Base-by-base conservation (phyloP, 1,139 yeast genomes). In the Candida sp. region DNA sequence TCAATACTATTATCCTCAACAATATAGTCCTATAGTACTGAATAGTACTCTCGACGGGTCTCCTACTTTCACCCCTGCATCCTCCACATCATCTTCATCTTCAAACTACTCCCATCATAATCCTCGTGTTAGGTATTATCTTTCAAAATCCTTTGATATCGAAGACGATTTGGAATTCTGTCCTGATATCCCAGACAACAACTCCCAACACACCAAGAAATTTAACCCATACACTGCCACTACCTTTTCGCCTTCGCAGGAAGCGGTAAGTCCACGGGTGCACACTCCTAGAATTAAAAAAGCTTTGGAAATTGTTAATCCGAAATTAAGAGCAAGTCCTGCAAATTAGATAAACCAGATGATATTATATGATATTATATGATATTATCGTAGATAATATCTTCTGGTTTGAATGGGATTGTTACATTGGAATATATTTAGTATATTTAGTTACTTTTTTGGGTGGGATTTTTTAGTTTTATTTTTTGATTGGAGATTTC, bases 281-380 rank as follows among this genome's bases (percentile, higher is more conserved):
- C 68, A 66, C 43, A 79, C 87, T 4, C 85, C 85, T 27, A 68
- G 87, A 51, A 73, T 75, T 34, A 79, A 77, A 58, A 81, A 81
- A 53, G 81, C 84, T 5, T 64, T 87, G 57, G 93, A 86, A 58
- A 87, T 87, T 52, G 83, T 87, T 48, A 84, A 87, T 60, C 95
- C 95, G 6, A 89, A 89, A 40, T 61, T 82, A 68, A 74, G 84
- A 56, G 73, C 73, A 4, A 80, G 87, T 22, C 84, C 87, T 21
- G 73, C 75, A 22, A 48, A 44, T 42, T 35, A 33, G 25, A 35
- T 9, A 9, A n/a, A n/a, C n/a, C n/a, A n/a, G n/a, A n/a, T n/a
- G n/a, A n/a, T n/a, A n/a, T n/a, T n/a, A n/a, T n/a, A n/a, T n/a
- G n/a, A n/a, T n/a, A n/a, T n/a, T n/a, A n/a, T n/a, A n/a, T n/a